These are phyloP conservation scores for Anthracocystis panici-leucophaei DNA, from an alignment of 1,284 basidiomycete genomes.

Conservation along the genomic window DNA sequence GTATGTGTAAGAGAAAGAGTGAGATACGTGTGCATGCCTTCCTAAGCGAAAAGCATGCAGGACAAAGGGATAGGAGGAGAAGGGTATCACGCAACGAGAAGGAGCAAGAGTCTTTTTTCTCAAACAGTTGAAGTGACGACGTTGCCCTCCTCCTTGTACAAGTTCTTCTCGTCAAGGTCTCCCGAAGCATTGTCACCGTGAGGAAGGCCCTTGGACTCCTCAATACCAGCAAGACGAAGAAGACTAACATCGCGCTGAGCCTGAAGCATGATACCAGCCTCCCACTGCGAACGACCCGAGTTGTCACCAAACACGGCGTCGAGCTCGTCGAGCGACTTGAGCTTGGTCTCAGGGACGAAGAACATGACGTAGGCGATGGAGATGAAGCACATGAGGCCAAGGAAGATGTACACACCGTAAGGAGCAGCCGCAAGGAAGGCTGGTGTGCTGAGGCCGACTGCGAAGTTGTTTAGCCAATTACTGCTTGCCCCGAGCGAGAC, in stretches of 20 bases:
- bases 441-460: conserved; percentile 64
- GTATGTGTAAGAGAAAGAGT: conserved; percentile 5
- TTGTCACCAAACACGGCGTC: conserved; percentile 57
- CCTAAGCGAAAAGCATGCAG: too few species aligned
- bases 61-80: too few species aligned
- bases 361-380: conserved; percentile 74
- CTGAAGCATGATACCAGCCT: conserved; percentile 46
- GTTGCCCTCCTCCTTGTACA: conserved; percentile 30
- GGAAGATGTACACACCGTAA: conserved; percentile 77
- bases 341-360: conserved; percentile 80
- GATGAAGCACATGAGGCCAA: conserved; percentile 76
- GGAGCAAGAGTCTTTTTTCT: neutral
- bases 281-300: conserved; percentile 48
- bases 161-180: conserved; percentile 41
- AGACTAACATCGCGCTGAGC: conserved; percentile 54
- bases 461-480: conserved; percentile 85
- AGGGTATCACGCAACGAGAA: too few species aligned
- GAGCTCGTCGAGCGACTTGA: conserved; percentile 80
- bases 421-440: conserved; percentile 47
- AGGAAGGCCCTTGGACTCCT: conserved; percentile 30
- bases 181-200: conserved; percentile 32
- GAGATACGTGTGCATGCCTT: neutral
- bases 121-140: conserved; percentile 29
- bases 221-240: conserved; percentile 49
- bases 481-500: conserved; percentile 85